Evolutionary conservation across 2,329 filamentous ascomycete genomes (phyloP).

Genomic region (Arthrobotrys conoides): DNA sequence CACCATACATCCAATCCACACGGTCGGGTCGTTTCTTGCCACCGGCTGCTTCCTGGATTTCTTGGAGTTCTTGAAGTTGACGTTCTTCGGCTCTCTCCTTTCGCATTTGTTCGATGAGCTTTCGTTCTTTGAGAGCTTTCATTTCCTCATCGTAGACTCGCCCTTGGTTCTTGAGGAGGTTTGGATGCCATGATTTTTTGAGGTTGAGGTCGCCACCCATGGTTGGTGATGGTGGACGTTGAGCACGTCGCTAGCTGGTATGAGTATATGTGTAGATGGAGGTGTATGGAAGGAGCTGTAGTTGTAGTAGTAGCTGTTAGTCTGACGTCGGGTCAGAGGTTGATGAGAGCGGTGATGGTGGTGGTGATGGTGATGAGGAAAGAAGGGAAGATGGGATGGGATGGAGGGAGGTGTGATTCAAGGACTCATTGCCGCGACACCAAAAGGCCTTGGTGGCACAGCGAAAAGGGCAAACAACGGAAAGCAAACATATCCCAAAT

Average conservation of each 20-base stretch:
- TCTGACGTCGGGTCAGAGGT: neutral
- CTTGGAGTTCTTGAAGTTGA: conserved; percentile 89
- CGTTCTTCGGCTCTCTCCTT: conserved; percentile 96
- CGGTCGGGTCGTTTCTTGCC: conserved; percentile 83
- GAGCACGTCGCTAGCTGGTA: conserved; percentile 41
- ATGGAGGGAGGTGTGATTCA: conserved; percentile 1
- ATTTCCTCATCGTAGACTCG: conserved; percentile 93
- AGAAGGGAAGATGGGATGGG: neutral
- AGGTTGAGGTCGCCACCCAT: conserved; percentile 97
- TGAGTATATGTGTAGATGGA: neutral
- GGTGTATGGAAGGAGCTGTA: conserved; percentile 8
- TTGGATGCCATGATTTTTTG: conserved; percentile 95
- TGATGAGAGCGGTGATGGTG: conserved; percentile 2
- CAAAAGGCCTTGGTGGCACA: conserved; percentile 2
- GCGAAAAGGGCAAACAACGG: neutral
- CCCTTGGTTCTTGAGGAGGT: conserved; percentile 89
- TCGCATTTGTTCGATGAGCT: conserved; percentile 89
- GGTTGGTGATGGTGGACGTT: conserved; percentile 66
- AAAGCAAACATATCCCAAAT: neutral
- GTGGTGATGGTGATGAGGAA: conserved; percentile 20
- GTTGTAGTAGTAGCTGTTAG: neutral
- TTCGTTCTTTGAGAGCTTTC: conserved; percentile 92
- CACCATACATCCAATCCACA: conserved; percentile 99
- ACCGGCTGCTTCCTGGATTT: conserved; percentile 88
- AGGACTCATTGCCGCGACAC: conserved; percentile 17